Base-by-base conservation (phyloP, 495 filamentous ascomycete species). In the Jackrogersella multiformis region DNA sequence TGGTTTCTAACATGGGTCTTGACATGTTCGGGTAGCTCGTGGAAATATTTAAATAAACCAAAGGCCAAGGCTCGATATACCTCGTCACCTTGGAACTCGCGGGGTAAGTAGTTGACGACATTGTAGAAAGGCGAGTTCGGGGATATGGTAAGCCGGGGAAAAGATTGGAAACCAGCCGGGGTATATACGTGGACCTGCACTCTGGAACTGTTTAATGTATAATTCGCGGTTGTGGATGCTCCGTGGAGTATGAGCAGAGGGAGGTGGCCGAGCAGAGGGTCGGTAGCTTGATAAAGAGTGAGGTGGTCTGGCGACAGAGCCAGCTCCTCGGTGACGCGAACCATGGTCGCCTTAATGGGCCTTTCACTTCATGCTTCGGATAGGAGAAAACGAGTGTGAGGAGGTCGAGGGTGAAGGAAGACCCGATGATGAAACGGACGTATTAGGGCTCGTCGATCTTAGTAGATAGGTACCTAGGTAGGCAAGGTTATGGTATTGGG, bases 41-140 rank as follows among this genome's bases (percentile, higher is more conserved):
- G 84, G 68, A 97, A 98, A 79, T 97, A 99, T 74, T 94, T 98
- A 74, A 92, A 84, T 73, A 98, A 82, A 49, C 91, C 90, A 75
- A 98, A 94, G 34, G 95, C 95, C 39, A 99, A 82, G 1, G 90
- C 95, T 15, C 95, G 88, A 76, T 87, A 92, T 32, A 97, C 80
- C 73, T 96, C 93, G 74, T 97, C 92, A 38, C 93, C 94, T 81
- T 98, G 95, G 76, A 91, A 91, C 71, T 96, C 94, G 58, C 91
- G 88, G 20, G 96, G 92, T n/a, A 99, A 85, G 73, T 96, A 87
- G 73, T 90, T 89, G 73, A 99, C 94, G 28, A 93, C 93, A 59
- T 88, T 87, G 75, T 97, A 99, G 63, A 96, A 87, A n/a, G 95
- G 88, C n/a, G 94, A 96, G 58, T 88, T 94, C 20, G 94, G 94